Evolutionary conservation across 73 alveolate genomes (phyloP).

Genomic region (Symbiodinium natans): DNA sequence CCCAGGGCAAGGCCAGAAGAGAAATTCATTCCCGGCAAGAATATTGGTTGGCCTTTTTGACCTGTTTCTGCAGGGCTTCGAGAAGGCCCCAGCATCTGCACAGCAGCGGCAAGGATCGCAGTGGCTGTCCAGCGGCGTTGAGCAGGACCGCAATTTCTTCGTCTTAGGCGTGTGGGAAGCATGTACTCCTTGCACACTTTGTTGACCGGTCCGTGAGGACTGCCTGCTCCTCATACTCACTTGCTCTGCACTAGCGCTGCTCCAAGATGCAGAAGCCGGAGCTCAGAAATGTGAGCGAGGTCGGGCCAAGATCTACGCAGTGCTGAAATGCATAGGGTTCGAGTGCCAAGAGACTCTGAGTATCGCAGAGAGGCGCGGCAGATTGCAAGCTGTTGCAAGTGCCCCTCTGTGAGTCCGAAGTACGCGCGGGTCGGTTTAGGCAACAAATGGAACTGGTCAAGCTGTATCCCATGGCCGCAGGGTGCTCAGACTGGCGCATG

Average conservation of each 20-base stretch:
- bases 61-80: slow-evolving; percentile 58
- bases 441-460: slow-evolving; percentile 93
- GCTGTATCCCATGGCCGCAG: slow-evolving; percentile 8
- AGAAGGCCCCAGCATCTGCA: slow-evolving; percentile 72
- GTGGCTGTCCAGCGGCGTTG: slow-evolving; percentile 40
- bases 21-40: too few species aligned
- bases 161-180: too few species aligned
- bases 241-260: too few species aligned
- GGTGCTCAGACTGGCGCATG: not conserved
- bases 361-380: slow-evolving; percentile 31
- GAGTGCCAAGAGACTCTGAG: slow-evolving; percentile 90
- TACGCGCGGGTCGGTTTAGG: not conserved
- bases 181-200: too few species aligned
- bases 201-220: too few species aligned
- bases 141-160: slow-evolving; percentile 54
- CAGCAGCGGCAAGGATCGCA: slow-evolving; percentile 78
- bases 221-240: too few species aligned
- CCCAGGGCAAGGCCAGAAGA: not conserved
- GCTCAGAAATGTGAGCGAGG: too few species aligned
- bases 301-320: slow-evolving; percentile 84
- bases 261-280: too few species aligned
- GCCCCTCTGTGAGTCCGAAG: too few species aligned
- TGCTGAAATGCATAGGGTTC: slow-evolving; percentile 78
- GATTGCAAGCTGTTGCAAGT: too few species aligned
- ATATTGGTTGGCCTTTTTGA: too few species aligned